phyloP scores from a whole-genome alignment of 305 asterid genomes.

The Fraxinus floribunda region DNA sequence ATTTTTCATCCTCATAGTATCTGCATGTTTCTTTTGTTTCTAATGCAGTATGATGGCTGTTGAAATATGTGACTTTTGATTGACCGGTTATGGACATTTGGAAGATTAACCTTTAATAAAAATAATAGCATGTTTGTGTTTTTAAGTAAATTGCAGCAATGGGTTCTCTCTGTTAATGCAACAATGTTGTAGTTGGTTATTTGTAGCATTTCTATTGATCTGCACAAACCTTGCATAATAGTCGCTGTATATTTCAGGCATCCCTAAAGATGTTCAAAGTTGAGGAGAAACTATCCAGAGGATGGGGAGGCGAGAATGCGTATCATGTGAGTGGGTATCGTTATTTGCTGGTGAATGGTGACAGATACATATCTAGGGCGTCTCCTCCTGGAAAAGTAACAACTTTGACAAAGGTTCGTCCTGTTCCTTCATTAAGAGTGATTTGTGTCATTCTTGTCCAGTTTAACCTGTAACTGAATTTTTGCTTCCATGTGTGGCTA shows the following conservation, averaged over 20 bases:
- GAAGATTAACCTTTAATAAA: neutral
- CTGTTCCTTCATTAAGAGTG: constrained; percentile 6
- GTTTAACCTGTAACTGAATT: neutral
- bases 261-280: constrained; percentile 65
- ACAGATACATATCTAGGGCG: constrained; percentile 71
- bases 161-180: neutral
- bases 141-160: neutral
- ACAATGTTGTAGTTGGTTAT: neutral
- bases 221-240: neutral
- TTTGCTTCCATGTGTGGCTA: constrained; percentile 7
- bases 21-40: neutral
- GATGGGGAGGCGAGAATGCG: constrained; percentile 99
- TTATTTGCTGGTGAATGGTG: constrained; percentile 82
- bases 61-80: neutral
- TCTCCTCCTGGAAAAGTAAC: constrained; percentile 98
- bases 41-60: neutral
- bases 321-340: constrained; percentile 97
- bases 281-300: constrained; percentile 93
- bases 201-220: constrained; percentile 6
- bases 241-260: constrained; percentile 46
- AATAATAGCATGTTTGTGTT: neutral
- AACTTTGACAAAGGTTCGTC: constrained; percentile 76
- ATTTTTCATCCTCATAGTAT: neutral
- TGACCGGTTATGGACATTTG: neutral
- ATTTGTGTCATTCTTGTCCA: constrained; percentile 14